Conservation (phyloP, 2,329 filamentous ascomycete genomes). For the Alternaria hordeiaustralica region DNA sequence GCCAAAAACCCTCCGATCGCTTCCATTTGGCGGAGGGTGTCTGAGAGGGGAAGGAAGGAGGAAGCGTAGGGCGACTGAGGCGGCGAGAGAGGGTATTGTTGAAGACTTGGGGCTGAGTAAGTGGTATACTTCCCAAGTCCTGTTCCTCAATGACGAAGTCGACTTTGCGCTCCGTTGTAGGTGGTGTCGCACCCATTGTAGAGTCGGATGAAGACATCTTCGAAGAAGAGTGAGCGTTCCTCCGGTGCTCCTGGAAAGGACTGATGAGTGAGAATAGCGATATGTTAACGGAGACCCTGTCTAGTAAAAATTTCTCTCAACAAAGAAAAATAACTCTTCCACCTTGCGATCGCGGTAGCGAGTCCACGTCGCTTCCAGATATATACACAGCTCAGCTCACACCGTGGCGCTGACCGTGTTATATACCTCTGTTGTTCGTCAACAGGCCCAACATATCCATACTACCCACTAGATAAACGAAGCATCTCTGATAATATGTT, state of each 20-base stretch:
- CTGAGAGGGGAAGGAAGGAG: conserved; percentile 4
- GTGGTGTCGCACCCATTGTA: neutral
- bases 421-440: neutral
- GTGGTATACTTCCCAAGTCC: neutral
- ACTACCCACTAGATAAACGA: neutral
- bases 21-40: conserved; percentile 17
- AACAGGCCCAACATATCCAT: neutral
- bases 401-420: neutral
- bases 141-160: neutral
- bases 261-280: neutral
- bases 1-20: conserved; percentile 36
- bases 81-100: neutral
- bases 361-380: neutral
- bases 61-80: conserved; percentile 9
- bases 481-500: neutral
- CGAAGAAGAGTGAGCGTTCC: neutral
- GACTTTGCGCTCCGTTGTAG: neutral
- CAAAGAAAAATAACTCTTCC: neutral
- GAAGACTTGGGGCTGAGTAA: neutral
- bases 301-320: neutral
- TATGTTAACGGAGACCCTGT: neutral
- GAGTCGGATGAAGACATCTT: neutral
- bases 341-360: neutral
- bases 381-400: neutral
- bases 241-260: neutral